Conservation (phyloP, 768 basidiomycete genomes). For the Tubosaeta sp. region DNA sequence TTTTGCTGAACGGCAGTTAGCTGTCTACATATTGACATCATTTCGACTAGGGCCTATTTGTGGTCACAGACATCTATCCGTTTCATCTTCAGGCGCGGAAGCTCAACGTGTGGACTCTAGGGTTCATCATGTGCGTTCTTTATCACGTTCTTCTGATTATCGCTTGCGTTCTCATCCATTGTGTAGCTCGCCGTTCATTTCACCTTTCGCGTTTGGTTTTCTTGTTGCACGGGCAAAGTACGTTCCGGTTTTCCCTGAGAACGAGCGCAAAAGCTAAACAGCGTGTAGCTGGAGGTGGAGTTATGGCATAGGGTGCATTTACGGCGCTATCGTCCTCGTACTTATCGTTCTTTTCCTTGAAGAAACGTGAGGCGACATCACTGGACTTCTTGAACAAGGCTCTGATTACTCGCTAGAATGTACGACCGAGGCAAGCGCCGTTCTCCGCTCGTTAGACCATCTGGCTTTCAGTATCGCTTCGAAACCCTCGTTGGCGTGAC, state of each 20-base stretch:
- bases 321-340: constrained; percentile 40
- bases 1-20: neutral
- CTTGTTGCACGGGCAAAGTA: constrained; percentile 26
- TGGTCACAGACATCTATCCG: constrained; percentile 49
- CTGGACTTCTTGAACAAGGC: neutral
- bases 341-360: constrained; percentile 45
- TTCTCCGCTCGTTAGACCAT: constrained; percentile 22
- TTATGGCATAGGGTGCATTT: constrained; percentile 51
- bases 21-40: neutral
- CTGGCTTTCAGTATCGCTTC: constrained; percentile 37
- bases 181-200: constrained; percentile 29
- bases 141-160: constrained; percentile 29
- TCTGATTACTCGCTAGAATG: constrained; percentile 31
- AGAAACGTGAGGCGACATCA: constrained; percentile 39
- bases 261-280: neutral
- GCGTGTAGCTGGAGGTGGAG: constrained; percentile 43
- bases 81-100: constrained; percentile 52
- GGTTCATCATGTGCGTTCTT: constrained; percentile 49
- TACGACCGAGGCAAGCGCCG: constrained; percentile 44
- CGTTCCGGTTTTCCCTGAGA: neutral
- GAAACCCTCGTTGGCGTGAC: constrained; percentile 49
- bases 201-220: constrained; percentile 29
- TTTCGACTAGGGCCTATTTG: constrained; percentile 35
- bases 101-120: constrained; percentile 51
- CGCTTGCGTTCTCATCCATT: constrained; percentile 20